A percentile compares a stretch with the other conserved stretches of the same genome.
Conservation (phyloP, 208 protist species). For the Trichomonas vaginalis region DNA sequence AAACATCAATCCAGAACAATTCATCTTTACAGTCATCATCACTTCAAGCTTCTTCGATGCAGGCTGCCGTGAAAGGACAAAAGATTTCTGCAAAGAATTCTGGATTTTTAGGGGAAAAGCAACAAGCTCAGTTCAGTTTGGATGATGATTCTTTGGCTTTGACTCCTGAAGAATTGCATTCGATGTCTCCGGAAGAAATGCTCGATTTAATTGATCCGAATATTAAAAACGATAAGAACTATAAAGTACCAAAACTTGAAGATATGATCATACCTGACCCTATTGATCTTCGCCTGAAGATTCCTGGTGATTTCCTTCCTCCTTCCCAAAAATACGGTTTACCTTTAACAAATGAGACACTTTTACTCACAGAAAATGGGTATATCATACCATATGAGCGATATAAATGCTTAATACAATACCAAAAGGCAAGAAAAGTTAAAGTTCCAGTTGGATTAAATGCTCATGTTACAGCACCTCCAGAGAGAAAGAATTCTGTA, state of each 20-base stretch:
- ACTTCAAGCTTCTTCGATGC: too few relatives aligned
- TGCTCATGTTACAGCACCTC: constrained; percentile 37
- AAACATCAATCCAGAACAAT: background rate
- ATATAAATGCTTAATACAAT: background rate
- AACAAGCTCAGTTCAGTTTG: background rate
- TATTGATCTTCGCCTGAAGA: background rate
- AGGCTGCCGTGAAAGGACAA: too few relatives aligned
- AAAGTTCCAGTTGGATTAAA: constrained; percentile 36
- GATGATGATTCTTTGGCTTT: background rate
- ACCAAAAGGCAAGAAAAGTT: constrained; percentile 7
- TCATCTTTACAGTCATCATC: background rate
- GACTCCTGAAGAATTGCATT: background rate
- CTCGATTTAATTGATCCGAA: background rate
- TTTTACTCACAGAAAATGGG: background rate
- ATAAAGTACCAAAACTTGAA: background rate
- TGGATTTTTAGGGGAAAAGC: background rate
- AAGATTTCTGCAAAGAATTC: constrained; percentile 36
- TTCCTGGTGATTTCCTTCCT: background rate
- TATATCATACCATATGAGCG: background rate
- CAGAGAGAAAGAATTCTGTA: constrained; percentile 72
- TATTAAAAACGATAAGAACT: background rate
- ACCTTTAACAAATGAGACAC: background rate
- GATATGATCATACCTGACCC: background rate
- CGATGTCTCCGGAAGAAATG: background rate
- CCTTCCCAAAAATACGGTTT: background rate